Conservation (phyloP, 768 basidiomycete species). For the Xerocomellus amylosporus region DNA sequence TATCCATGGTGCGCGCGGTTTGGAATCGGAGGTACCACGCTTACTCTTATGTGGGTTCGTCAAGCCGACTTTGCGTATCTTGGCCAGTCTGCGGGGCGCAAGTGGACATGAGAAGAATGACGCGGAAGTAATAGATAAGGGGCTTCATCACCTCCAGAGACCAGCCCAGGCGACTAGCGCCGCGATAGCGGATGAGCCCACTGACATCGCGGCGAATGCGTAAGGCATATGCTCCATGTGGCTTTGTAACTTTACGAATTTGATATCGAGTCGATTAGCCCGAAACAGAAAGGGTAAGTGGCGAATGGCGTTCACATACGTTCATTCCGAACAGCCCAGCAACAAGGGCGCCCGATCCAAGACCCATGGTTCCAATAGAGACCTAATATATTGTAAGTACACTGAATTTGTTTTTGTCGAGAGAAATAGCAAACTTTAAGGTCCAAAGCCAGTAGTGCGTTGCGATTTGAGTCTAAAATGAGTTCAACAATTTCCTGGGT, state of each 20-base stretch:
- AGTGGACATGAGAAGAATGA: constrained; percentile 3
- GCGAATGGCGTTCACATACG: constrained; percentile 46
- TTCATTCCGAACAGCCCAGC: constrained; percentile 98
- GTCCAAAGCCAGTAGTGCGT: constrained; percentile 86
- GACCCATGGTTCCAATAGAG: constrained; percentile 91
- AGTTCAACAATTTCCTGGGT: constrained; percentile 98
- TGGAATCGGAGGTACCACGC: constrained; percentile 10
- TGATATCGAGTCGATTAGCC: constrained; percentile 22
- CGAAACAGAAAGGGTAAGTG: constrained; percentile 19
- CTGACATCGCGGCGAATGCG: constrained; percentile 70
- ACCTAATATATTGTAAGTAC: constrained; percentile 44
- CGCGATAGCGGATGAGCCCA: constrained; percentile 55
- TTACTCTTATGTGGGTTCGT: constrained; percentile 27
- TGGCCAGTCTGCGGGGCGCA: constrained; percentile 35
- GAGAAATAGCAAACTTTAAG: constrained; percentile 56
- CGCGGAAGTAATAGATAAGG: constrained; percentile 14
- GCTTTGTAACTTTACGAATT: constrained; percentile 58
- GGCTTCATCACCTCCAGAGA: constrained; percentile 50
- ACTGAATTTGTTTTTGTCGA: neutral
- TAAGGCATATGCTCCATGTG: constrained; percentile 70
- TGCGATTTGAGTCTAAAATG: constrained; percentile 94
- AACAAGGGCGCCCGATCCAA: constrained; percentile 85
- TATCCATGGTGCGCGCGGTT: constrained; percentile 32
- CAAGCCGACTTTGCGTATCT: constrained; percentile 45
- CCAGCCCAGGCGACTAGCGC: constrained; percentile 63